Base-by-base conservation (phyloP, 352 stramenopile genomes). In the Phytophthora fragariae region DNA sequence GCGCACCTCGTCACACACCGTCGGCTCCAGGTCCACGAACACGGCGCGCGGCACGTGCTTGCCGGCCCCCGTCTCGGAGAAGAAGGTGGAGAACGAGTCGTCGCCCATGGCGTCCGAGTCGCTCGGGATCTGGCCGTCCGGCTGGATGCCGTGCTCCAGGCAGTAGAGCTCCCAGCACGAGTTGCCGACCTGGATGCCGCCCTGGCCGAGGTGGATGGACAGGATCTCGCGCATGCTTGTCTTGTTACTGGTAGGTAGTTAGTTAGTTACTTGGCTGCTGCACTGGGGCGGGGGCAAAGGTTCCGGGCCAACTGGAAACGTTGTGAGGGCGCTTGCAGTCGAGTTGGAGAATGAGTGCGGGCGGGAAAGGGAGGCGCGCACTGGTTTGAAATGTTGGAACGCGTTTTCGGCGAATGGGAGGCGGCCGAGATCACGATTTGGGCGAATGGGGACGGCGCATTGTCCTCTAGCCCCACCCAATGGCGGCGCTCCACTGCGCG, bases 1-100 rank as follows among this genome's bases (percentile, higher is more conserved):
- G 74, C 97, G 94, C 47, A 99, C 93, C 87, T 99, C 96, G 73
- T 99, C 97, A 77, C 96, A 98, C 29, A 99, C 97, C 19, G 86
- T 98, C 10, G 98, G 97, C 83, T 99, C 98, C 31, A 99, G 82
- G 89, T 99, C 98, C 19, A 99, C 96, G 70, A 98, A 97, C 57
- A 99, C 93, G 9, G 96, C 94, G 33, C 70, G 70, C 1, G 70
- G 70, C 17, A 76, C 70, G 64, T 73, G 64, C 53, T 72, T 76
- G 72, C 97, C 97, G 9, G 90, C 27, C 27, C 27, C 80, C 21
- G 92, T 96, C 71, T 97, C 90, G 56, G 77, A 88, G 81, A 97
- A 97, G 77, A 96, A 97, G 31, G 96, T 99, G 68, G 65, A 75
- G 73, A 80, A 80, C 39, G 73, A 72, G 72, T 86, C 76, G 68